A percentile compares a stretch with the other conserved stretches of the same genome.
Conservation (phyloP, 805 yeast species). For the Candida adriatica region DNA sequence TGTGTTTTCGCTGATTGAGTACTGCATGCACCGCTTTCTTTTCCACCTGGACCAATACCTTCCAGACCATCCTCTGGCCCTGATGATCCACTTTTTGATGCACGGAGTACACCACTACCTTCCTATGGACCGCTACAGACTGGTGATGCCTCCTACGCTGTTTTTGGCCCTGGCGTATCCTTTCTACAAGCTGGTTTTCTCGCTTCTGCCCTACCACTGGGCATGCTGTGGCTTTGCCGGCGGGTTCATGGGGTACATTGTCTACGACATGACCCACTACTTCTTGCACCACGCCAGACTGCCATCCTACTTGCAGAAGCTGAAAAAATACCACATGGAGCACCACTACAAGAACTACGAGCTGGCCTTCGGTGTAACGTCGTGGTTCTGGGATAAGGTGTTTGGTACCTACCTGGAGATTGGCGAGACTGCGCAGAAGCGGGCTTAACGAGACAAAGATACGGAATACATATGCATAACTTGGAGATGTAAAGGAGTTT, state of each 20-base stretch:
- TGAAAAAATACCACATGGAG: slow-evolving; percentile 89
- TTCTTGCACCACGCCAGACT: slow-evolving; percentile 82
- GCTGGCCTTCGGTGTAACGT: slow-evolving; percentile 93
- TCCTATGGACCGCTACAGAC: slow-evolving; percentile 91
- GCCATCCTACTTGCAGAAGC: slow-evolving; percentile 67
- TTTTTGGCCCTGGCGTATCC: slow-evolving; percentile 70
- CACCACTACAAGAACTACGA: slow-evolving; percentile 98
- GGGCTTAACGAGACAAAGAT: slow-evolving; percentile 6
- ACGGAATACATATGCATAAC: too few relatives aligned
- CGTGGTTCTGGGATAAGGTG: slow-evolving; percentile 88
- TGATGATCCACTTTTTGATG: slow-evolving; percentile 78
- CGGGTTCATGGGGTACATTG: slow-evolving; percentile 87
- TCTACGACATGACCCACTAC: slow-evolving; percentile 93
- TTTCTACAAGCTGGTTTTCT: slow-evolving; percentile 70
- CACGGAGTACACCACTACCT: slow-evolving; percentile 97
- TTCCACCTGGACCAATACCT: slow-evolving; percentile 87
- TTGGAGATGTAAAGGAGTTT: too few relatives aligned
- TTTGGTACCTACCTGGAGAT: slow-evolving; percentile 71
- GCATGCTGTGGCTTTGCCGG: slow-evolving; percentile 96
- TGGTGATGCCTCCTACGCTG: slow-evolving; percentile 95
- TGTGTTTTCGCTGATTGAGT: slow-evolving; percentile 92
- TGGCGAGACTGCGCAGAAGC: slow-evolving; percentile 19
- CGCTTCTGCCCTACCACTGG: slow-evolving; percentile 67
- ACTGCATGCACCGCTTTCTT: slow-evolving; percentile 78
- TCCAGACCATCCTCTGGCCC: slow-evolving; percentile 71